Conservation (phyloP, 257 asterid species). For the Verbascum thapsus region DNA sequence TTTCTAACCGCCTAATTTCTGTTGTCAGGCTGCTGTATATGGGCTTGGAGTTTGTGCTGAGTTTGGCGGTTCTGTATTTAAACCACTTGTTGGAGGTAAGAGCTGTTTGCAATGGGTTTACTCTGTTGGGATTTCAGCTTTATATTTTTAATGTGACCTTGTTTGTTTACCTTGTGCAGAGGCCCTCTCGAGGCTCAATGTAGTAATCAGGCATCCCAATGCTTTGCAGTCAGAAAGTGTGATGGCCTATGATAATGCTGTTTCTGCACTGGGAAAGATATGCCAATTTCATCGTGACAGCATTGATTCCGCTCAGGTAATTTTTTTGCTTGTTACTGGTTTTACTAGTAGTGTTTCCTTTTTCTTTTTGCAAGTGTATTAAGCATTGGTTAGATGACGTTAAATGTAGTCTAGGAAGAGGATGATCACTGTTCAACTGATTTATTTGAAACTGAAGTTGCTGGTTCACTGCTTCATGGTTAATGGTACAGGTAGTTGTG, state of each 20-base stretch:
- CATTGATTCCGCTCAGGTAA: conserved; percentile 88
- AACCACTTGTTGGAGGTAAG: conserved; percentile 82
- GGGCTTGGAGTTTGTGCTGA: conserved; percentile 94
- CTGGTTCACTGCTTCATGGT: too few species aligned
- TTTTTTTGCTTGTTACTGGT: conserved; percentile 14
- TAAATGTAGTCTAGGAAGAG: too few species aligned
- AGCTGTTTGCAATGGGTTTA: conserved; percentile 24
- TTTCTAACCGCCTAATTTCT: conserved; percentile 28
- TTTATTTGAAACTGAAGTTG: too few species aligned
- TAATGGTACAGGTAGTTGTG: too few species aligned
- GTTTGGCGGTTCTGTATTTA: conserved; percentile 70
- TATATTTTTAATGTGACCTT: conserved; percentile 22
- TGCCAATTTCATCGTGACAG: conserved; percentile 90
- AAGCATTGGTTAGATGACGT: too few species aligned
- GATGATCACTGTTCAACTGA: too few species aligned
- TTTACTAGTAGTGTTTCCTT: not conserved
- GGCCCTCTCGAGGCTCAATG: conserved; percentile 80
- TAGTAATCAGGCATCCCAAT: conserved; percentile 69
- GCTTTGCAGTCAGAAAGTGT: conserved; percentile 70
- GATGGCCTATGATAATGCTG: conserved; percentile 98
- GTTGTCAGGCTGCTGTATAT: conserved; percentile 82
- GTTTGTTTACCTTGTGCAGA: conserved; percentile 41
- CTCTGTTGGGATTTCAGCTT: conserved; percentile 17
- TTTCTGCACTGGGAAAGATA: conserved; percentile 95
- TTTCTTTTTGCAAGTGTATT: too few species aligned